Base-by-base conservation (phyloP, 164 flowering plant species). In the Tinospora cordifolia region DNA sequence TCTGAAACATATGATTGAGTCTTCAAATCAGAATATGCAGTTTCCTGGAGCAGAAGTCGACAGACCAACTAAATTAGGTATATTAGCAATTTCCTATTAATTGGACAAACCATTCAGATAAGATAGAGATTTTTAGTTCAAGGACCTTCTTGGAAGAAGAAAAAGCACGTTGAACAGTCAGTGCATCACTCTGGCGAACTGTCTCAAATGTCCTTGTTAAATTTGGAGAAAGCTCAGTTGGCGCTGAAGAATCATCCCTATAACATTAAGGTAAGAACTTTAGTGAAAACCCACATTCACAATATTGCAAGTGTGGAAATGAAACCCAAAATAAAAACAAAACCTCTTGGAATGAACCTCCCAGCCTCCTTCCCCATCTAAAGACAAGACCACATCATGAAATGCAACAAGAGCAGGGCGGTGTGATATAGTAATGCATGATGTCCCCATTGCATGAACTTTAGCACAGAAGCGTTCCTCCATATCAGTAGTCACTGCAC, bases 401-500 rank as follows among this genome's bases (percentile, higher is more conserved):
- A 95, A 95, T 64, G 99, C 99, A 73, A 92, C 98, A 39, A 95
- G 79, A n/a, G 99, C 98, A 54, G 99, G 99, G 38, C 99, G 90
- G 78, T 95, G 99, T 62, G 99, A 95, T 76, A 95, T 95, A 17
- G 99, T 92, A 69, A 95, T 95, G 79, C 99, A 95, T 26, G 98
- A 91, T 63, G 99, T 95, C 73, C 99, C 99, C 99, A 95, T 92
- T n/a, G 94, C 99, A 75, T 93, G 81, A 74, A 95, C 99, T 82
- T 92, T 90, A 51, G 91, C 83, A 84, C 98, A 92, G 74, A 95
- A 95, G 14, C 99, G 90, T 76, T 91, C 99, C 77, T 95, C 99
- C 99, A 95, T 92, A 82, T 92, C 99, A 78, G 93, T 95, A 65
- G 99, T 92, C 68, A 95, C 99, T 77, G 99, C 99, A 83, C 99